Evolutionary conservation across 306 rosid species (phyloP).

Genomic region (Cicer bijugum): DNA sequence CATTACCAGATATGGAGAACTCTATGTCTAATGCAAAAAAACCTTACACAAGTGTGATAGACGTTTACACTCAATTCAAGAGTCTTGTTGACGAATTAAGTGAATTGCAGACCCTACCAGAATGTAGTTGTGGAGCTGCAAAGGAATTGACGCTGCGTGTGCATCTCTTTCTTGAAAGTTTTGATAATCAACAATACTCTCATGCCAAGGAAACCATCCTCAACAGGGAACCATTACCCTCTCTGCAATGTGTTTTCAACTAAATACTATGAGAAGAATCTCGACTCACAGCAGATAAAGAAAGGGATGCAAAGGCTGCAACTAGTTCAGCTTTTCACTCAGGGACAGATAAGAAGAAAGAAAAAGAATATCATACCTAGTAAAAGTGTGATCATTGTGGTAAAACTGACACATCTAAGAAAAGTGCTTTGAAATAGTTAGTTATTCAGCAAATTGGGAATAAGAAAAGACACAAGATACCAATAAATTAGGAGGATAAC

Average conservation of each 20-base stretch:
- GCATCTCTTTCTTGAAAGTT: no score
- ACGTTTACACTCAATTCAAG: background rate
- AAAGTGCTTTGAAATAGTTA: background rate
- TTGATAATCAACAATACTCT: background rate
- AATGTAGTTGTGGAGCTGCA: no score
- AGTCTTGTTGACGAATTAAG: background rate
- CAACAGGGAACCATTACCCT: background rate
- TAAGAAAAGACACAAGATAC: background rate
- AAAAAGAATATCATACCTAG: background rate
- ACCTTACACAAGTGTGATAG: background rate
- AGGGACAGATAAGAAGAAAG: background rate
- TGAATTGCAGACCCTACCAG: no score
- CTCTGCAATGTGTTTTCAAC: background rate
- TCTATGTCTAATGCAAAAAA: no score
- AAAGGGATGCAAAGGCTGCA: background rate
- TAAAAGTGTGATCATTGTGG: background rate
- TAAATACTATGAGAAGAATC: background rate
- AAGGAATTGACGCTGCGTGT: no score
- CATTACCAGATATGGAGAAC: background rate
- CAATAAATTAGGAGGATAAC: background rate
- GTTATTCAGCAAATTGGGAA: background rate
- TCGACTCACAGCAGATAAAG: background rate
- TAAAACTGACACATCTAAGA: background rate
- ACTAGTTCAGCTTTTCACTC: background rate
- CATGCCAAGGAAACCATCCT: background rate